Base-by-base conservation (phyloP, 768 basidiomycete genomes). In the Hydnum rufescens region DNA sequence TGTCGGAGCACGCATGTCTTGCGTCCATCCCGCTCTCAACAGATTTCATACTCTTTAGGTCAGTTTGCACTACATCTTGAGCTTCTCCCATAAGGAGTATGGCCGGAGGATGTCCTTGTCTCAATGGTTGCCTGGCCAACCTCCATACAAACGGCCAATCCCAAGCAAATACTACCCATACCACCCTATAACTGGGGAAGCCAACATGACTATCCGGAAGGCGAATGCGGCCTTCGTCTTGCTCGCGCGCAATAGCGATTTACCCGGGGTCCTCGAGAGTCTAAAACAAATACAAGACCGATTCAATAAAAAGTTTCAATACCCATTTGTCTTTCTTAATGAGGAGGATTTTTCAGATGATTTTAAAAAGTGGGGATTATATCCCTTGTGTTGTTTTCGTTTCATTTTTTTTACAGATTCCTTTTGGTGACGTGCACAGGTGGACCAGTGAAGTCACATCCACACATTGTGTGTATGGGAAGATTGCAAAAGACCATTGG, bases 241-340 rank as follows among this genome's bases (percentile, higher is more conserved):
- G 58, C 75, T 97, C 43, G 79, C 77, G 3, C 70, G 78, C 2
- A 80, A 80, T 61, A 63, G 70, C 43, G 78, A 80, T 62, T 61
- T 79, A 53, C 67, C 70, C 49, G 74, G 76, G 3, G 73, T 82
- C 51, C 60, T 78, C 36, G 72, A 68, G 57, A 80, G 77, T 57
- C 71, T 84, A 64, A 75, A 79, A 60, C 77, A 82, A 63, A 65
- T 88, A 66, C 93, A 97, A 66, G 80, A 86, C 61, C 70, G 82
- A 34, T 95, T 95, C 68, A 95, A 95, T 65, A 67, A 70, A 42
- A 74, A 71, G 55, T 82, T 75, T 58, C 70, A 73, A 22, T 89
- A 89, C 64, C 82, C 83, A 5, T 89, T 80, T 67, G 76, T 82
- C n/a, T 76, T 89, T 59, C 70, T 92, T 34, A 89, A 90, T 62